Conservation (phyloP, 495 filamentous ascomycete genomes). For the Aspergillus affinis region DNA sequence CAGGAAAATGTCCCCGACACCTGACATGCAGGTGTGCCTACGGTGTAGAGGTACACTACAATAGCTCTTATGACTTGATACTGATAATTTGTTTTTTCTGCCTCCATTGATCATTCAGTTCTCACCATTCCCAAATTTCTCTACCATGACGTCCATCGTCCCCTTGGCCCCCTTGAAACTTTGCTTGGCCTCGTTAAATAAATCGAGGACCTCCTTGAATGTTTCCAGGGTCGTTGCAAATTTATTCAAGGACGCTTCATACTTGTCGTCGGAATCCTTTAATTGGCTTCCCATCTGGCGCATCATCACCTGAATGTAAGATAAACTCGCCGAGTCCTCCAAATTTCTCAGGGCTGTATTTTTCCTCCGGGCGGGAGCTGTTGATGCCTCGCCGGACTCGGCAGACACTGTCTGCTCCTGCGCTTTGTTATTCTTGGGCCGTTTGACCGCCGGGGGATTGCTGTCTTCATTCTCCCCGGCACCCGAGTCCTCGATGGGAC, state of each 20-base stretch:
- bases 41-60: too few species aligned
- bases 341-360: background rate
- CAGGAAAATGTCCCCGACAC: background rate
- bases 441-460: background rate
- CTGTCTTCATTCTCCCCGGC: slow-evolving; percentile 1
- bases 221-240: too few species aligned
- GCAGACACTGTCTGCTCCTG: background rate
- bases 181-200: too few species aligned
- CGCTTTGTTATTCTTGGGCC: background rate
- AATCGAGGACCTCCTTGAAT: too few species aligned
- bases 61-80: too few species aligned
- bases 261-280: too few species aligned
- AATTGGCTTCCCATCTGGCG: too few species aligned
- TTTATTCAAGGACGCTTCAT: too few species aligned
- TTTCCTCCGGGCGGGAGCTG: background rate
- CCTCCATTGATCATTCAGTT: too few species aligned
- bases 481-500: background rate
- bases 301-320: background rate
- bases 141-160: too few species aligned
- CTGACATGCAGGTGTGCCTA: background rate
- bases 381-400: slow-evolving; percentile 1
- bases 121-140: too few species aligned
- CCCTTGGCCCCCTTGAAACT: too few species aligned
- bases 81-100: background rate
- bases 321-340: slow-evolving; percentile 9